Percentiles rank a stretch among this genome's conserved stretches.
Evolutionary conservation across 2,329 filamentous ascomycete species (phyloP).

Genomic region (Fusarium penzigii): DNA sequence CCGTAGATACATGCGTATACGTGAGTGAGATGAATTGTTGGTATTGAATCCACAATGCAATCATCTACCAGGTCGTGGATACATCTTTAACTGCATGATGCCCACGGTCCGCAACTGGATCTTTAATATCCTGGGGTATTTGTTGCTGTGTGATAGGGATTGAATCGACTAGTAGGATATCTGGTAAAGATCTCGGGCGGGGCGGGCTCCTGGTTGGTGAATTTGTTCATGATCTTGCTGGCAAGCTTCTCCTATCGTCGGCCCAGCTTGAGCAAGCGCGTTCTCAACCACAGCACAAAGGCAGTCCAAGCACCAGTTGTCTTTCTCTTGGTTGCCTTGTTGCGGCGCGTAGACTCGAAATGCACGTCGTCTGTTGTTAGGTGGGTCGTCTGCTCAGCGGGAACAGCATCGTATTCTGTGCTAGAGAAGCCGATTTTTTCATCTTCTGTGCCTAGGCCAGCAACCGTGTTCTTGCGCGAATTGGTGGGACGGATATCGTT

Average conservation of each 20-base stretch:
- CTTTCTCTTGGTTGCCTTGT: conserved; percentile 56
- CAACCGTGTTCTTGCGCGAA: conserved; percentile 31
- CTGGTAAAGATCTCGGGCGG: conserved; percentile 9
- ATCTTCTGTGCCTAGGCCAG: conserved; percentile 18
- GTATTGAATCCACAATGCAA: conserved; percentile 5
- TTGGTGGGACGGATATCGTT: conserved; percentile 31
- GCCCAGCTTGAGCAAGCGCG: conserved; percentile 46
- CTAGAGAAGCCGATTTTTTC: conserved; percentile 49
- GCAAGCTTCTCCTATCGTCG: conserved; percentile 36
- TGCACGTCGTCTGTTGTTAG: conserved; percentile 43
- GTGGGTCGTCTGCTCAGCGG: conserved; percentile 30
- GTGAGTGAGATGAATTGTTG: conserved; percentile 11
- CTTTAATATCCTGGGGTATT: conserved; percentile 15
- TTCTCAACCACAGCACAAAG: conserved; percentile 65
- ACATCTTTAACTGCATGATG: conserved; percentile 1
- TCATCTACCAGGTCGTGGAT: conserved; percentile 5
- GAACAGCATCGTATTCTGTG: conserved; percentile 48
- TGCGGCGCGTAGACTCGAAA: conserved; percentile 45
- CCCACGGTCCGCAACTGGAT: neutral
- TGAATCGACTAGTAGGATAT: conserved; percentile 4
- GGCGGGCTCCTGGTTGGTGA: conserved; percentile 12
- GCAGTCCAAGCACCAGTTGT: conserved; percentile 63
- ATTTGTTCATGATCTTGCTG: conserved; percentile 18
- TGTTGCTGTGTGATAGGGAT: conserved; percentile 14
- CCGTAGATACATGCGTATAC: conserved; percentile 13